Conservation (phyloP, 441 rosid species). For the Gossypium trilobum region DNA sequence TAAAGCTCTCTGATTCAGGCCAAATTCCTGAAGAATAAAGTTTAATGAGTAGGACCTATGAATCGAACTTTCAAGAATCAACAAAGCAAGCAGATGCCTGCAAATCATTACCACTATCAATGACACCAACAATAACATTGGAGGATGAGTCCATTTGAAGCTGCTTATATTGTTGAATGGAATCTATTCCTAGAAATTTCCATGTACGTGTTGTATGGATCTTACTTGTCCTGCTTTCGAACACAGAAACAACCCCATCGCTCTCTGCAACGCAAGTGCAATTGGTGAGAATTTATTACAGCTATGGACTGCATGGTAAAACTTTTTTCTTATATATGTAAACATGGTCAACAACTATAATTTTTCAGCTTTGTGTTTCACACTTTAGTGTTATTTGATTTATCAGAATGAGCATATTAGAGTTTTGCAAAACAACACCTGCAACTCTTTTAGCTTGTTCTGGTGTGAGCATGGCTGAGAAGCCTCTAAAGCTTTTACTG, state of each 20-base stretch:
- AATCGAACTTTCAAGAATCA: background rate
- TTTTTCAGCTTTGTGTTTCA: background rate
- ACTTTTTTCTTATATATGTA: background rate
- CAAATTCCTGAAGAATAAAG: constrained; percentile 29
- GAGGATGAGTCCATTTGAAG: constrained; percentile 18
- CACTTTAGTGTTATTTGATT: background rate
- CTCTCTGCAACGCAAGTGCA: constrained; percentile 24
- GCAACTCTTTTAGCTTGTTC: constrained; percentile 32
- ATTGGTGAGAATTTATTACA: background rate
- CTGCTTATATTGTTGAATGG: constrained; percentile 18
- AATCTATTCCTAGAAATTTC: constrained; percentile 37
- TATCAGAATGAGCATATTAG: background rate
- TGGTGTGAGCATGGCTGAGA: constrained; percentile 40
- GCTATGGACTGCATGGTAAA: background rate
- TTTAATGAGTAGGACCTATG: background rate
- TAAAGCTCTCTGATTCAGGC: constrained; percentile 45
- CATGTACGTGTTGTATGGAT: constrained; percentile 54
- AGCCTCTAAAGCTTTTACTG: constrained; percentile 42
- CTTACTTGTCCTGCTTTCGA: constrained; percentile 30
- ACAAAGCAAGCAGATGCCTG: background rate
- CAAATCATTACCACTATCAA: constrained; percentile 31
- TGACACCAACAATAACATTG: constrained; percentile 35
- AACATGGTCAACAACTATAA: background rate
- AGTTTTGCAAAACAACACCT: constrained; percentile 13
- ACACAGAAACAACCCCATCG: constrained; percentile 31